A percentile compares a stretch with the other conserved stretches of the same genome.
Evolutionary conservation across 306 rosid species (phyloP).

Genomic region (Begonia fuchsioides): DNA sequence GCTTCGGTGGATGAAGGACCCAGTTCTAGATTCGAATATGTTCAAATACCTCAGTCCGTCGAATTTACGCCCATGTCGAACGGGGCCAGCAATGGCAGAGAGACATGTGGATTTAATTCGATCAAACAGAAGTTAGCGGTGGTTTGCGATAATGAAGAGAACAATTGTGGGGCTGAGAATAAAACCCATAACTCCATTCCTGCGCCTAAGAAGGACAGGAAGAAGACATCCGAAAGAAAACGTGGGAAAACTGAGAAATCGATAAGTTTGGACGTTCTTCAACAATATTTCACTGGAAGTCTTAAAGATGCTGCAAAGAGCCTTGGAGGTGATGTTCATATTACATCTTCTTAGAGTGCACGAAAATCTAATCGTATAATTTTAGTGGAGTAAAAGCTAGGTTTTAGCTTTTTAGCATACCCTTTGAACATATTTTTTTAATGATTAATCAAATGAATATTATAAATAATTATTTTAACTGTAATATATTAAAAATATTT

Average conservation of each 20-base stretch:
- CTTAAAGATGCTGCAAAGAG: constrained; percentile 95
- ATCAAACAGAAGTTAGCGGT: constrained; percentile 21
- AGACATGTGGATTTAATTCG: constrained; percentile 24
- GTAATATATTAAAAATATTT: too few relatives aligned
- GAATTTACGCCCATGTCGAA: constrained; percentile 25
- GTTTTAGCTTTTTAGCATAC: too few relatives aligned
- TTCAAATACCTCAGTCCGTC: constrained; percentile 18
- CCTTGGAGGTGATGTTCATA: constrained; percentile 60
- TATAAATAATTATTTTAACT: too few relatives aligned
- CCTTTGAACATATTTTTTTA: too few relatives aligned
- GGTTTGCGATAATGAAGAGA: constrained; percentile 7
- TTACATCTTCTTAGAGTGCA: not conserved
- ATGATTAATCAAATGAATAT: too few relatives aligned
- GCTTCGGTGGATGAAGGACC: constrained; percentile 23
- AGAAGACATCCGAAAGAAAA: constrained; percentile 53
- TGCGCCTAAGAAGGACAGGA: constrained; percentile 26
- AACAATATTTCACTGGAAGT: constrained; percentile 70
- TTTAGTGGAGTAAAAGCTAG: too few relatives aligned
- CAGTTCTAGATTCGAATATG: constrained; percentile 32
- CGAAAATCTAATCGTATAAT: too few relatives aligned
- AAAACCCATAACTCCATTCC: constrained; percentile 23
- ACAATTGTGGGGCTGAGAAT: constrained; percentile 20
- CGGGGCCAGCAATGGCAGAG: constrained; percentile 24
- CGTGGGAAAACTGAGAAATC: constrained; percentile 89
- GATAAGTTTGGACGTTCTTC: constrained; percentile 68